Conservation (phyloP, 2,329 filamentous ascomycete species). For the Aschersonia sp. region DNA sequence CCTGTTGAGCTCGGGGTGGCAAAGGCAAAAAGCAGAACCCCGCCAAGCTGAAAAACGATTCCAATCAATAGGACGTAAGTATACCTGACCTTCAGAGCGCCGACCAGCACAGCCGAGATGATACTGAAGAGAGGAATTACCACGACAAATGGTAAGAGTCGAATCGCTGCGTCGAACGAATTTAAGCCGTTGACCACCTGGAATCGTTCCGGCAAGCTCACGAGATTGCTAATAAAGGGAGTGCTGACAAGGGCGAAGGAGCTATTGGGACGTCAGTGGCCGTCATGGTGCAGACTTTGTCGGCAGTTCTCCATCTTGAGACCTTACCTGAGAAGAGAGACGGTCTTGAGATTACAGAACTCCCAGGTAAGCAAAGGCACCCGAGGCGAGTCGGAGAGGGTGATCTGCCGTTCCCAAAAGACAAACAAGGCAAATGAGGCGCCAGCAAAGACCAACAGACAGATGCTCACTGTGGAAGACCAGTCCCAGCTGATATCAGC, state of each 20-base stretch:
- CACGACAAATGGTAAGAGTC: background rate
- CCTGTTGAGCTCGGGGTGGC: background rate
- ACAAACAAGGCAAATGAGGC: background rate
- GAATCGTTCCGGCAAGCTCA: background rate
- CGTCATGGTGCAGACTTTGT: background rate
- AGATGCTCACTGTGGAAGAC: background rate
- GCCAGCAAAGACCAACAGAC: background rate
- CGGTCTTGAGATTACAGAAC: background rate
- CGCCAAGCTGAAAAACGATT: background rate
- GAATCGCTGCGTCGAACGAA: background rate
- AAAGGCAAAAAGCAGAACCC: background rate
- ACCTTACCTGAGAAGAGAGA: background rate
- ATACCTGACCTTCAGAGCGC: background rate
- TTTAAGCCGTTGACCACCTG: background rate
- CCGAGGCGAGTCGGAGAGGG: background rate
- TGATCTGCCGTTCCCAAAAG: background rate
- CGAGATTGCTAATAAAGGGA: background rate
- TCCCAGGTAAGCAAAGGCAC: background rate
- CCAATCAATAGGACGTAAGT: background rate
- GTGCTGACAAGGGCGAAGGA: background rate
- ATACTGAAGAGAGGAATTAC: background rate
- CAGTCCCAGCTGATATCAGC: background rate
- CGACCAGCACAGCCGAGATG: background rate
- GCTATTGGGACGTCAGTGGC: background rate
- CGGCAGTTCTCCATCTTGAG: background rate